Evolutionary conservation across 2,329 filamentous ascomycete species (phyloP), one percentile per base, ranked within the genome.

Genomic region (Chaetomium sp.): DNA sequence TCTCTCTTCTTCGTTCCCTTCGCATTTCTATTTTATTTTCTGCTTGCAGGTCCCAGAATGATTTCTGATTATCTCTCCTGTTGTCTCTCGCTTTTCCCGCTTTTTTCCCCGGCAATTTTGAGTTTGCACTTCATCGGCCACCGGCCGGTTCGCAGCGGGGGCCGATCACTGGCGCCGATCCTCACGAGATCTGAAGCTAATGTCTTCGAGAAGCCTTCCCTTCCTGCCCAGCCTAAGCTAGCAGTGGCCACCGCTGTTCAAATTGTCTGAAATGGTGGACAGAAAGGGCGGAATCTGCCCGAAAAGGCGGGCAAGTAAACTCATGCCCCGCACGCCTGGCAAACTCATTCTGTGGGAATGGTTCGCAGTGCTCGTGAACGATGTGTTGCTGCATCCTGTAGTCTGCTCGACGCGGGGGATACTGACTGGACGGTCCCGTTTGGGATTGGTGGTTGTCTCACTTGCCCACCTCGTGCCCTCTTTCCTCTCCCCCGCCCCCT

Each of bases 191-290:
- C 19, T 27, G 19, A 27, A 27, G 19, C 19, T 27, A 27, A 27
- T 27, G 38, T 45, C 50, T 56, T 56, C 50, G 32, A 53, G 50
- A 53, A 56, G 54, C n/a, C 5, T 52, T 55, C 34, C 43, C 19
- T 5, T 9, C n/a, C 43, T 5, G 38, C 27, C 36, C 45, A 33
- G 45, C 10, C 35, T n/a, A 40, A 40, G 51, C 51, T 53, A 44
- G 47, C 43, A 44, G 41, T 42, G 46, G 42, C 41, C 10, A 6
- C 19, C 14, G 35, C 41, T 33, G 38, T 8, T 3, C 34, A 33
- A 36, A 19, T 9, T 45, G 7, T 27, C n/a, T 33, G 34, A 41
- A 53, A 41, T 41, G 51, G 51, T 43, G 44, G 44, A 35, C 19
- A 27, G 19, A 35, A 42, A 10, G 32, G 37, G 27, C 11, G 37